Evolutionary conservation across 1,139 yeast species (phyloP).

Genomic region (Nakaseomyces bracarensis): DNA sequence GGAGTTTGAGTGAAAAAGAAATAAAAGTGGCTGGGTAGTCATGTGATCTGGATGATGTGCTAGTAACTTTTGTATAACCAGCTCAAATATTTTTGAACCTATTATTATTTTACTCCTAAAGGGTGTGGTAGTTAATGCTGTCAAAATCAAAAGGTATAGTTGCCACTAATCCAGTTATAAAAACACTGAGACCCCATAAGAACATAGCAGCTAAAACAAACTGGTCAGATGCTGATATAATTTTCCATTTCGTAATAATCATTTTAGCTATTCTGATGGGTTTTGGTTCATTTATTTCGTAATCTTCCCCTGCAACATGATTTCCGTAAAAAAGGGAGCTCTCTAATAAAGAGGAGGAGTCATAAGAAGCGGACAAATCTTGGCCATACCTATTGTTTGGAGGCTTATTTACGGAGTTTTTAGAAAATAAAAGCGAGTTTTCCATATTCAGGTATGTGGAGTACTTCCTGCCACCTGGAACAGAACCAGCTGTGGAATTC

Average conservation of each 20-base stretch:
- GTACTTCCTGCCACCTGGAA: not conserved
- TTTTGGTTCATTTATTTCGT: slow-evolving; percentile 5
- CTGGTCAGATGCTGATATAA: slow-evolving; percentile 5
- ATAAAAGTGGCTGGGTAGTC: slow-evolving; percentile 2
- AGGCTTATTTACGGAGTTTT: not conserved
- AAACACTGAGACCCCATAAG: slow-evolving; percentile 6
- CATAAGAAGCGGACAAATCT: slow-evolving; percentile 4
- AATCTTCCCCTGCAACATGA: slow-evolving; percentile 3
- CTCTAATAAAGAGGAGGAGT: slow-evolving; percentile 1
- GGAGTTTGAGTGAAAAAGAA: too few species aligned
- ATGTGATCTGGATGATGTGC: too few species aligned
- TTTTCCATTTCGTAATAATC: slow-evolving; percentile 5
- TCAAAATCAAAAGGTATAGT: slow-evolving; percentile 3
- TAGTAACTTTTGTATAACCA: not conserved
- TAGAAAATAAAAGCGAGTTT: slow-evolving; percentile 1
- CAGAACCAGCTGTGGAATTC: not conserved
- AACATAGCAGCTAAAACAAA: slow-evolving; percentile 8
- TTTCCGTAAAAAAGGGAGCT: slow-evolving; percentile 1
- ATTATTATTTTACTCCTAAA: too few species aligned
- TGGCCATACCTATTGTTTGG: not conserved
- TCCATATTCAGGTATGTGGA: slow-evolving; percentile 1
- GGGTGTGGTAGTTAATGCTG: not conserved
- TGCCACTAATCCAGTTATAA: slow-evolving; percentile 3
- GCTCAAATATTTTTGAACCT: not conserved
- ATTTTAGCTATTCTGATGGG: not conserved